A percentile compares a stretch with the other conserved stretches of the same genome.
Evolutionary conservation across 352 stramenopile genomes (phyloP).

Genomic region (Phytophthora pseudosyringae): DNA sequence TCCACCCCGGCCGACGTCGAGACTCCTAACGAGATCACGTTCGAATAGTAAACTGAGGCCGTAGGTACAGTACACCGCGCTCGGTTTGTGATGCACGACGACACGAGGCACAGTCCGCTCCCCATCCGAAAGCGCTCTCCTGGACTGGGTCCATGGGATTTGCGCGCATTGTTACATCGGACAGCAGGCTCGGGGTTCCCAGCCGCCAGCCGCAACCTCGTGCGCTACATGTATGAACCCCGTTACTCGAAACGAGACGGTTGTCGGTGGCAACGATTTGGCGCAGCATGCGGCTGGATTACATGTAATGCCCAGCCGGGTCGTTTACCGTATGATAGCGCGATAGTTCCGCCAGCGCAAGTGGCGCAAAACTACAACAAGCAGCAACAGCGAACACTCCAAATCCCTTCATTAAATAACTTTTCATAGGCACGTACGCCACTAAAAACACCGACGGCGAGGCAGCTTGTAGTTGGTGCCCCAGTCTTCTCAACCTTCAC

Average conservation of each 20-base stretch:
- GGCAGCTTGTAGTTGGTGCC: too few species aligned
- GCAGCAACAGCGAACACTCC: neutral
- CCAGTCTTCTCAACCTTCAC: too few species aligned
- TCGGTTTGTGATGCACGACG: slow-evolving; percentile 28
- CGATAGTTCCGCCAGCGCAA: too few species aligned
- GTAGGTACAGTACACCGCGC: neutral
- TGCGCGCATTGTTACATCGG: slow-evolving; percentile 31
- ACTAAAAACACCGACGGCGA: too few species aligned
- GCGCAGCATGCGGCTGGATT: slow-evolving; percentile 2
- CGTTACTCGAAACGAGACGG: slow-evolving; percentile 13
- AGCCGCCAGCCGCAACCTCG: slow-evolving; percentile 13
- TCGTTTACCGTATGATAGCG: too few species aligned
- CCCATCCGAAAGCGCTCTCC: slow-evolving; percentile 32
- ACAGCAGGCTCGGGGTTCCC: slow-evolving; percentile 20
- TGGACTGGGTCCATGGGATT: slow-evolving; percentile 15
- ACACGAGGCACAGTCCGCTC: slow-evolving; percentile 20
- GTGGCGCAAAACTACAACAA: too few species aligned
- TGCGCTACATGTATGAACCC: slow-evolving; percentile 4
- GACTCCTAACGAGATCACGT: slow-evolving; percentile 21
- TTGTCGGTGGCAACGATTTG: slow-evolving; percentile 9
- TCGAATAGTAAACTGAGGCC: slow-evolving; percentile 31
- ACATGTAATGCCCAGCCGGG: too few species aligned
- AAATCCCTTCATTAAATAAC: slow-evolving; percentile 36
- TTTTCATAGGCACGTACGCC: slow-evolving; percentile 21
- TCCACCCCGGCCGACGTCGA: slow-evolving; percentile 8